Conservation (phyloP, 176 grass and related monocot genomes). For the Luzula sylvatica region DNA sequence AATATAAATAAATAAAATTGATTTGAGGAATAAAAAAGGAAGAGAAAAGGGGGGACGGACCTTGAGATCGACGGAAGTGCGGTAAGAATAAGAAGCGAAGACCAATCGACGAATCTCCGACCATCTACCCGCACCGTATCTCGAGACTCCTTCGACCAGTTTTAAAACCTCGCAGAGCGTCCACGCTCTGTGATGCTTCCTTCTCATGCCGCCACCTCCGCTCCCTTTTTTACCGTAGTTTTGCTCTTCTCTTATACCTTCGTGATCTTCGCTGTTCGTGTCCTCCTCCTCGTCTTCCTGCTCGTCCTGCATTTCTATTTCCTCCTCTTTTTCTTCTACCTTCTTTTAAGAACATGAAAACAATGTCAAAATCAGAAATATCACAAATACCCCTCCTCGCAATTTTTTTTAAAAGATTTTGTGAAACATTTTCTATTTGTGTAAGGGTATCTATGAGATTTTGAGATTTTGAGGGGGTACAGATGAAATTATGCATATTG, state of each 20-base stretch:
- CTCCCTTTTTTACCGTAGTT: background rate
- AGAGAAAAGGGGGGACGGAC: constrained; percentile 4
- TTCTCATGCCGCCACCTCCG: constrained; percentile 23
- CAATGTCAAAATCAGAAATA: too few relatives aligned
- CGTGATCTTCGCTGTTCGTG: constrained; percentile 1
- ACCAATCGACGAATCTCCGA: constrained; percentile 81
- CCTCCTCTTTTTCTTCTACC: constrained; percentile 3
- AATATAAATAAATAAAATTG: constrained; percentile 6
- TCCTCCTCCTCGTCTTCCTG: background rate
- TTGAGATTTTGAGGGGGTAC: too few relatives aligned
- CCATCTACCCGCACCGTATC: constrained; percentile 83
- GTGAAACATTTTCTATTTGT: too few relatives aligned
- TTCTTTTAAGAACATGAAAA: too few relatives aligned
- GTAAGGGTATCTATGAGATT: too few relatives aligned
- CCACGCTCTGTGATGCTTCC: constrained; percentile 98
- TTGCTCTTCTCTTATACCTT: background rate
- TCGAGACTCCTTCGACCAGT: constrained; percentile 88
- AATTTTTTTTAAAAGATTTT: too few relatives aligned
- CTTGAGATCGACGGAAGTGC: constrained; percentile 99
- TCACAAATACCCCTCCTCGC: too few relatives aligned
- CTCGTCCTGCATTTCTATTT: constrained; percentile 14
- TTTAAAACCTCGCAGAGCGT: constrained; percentile 81
- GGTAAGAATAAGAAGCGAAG: constrained; percentile 86
- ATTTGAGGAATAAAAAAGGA: constrained; percentile 1
- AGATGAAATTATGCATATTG: too few relatives aligned